Conservation (phyloP, 2,329 filamentous ascomycete genomes). For the Ceratocystis lukuohia region DNA sequence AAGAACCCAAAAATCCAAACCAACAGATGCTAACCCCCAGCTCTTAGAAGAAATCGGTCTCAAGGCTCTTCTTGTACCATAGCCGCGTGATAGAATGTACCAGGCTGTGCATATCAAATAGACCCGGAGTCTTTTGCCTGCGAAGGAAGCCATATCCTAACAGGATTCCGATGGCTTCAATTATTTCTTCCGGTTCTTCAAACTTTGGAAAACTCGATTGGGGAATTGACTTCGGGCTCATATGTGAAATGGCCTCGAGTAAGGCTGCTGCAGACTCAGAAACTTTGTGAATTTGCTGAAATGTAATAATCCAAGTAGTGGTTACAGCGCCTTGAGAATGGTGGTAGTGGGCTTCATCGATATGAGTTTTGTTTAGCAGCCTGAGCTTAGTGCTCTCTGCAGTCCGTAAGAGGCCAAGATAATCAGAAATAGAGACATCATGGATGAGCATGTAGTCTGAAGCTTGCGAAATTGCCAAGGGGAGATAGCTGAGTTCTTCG, state of each 20-base stretch:
- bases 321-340: background rate
- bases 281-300: too few relatives aligned
- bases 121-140: background rate
- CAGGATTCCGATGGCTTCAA: background rate
- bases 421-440: background rate
- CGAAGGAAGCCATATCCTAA: background rate
- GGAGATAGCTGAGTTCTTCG: constrained; percentile 14
- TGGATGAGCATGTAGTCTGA: constrained; percentile 18
- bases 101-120: background rate
- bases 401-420: background rate
- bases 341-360: background rate
- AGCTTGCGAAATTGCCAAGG: constrained; percentile 20
- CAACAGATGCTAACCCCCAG: too few relatives aligned
- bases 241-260: background rate
- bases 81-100: background rate
- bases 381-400: background rate
- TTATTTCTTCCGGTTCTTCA: background rate
- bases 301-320: background rate
- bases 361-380: background rate
- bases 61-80: too few relatives aligned
- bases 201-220: background rate
- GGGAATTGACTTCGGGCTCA: background rate
- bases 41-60: too few relatives aligned
- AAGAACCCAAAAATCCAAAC: too few relatives aligned
- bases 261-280: background rate